Evolutionary conservation across 352 stramenopile species (phyloP), one percentile per base, ranked within the genome.

Genomic region (Phytophthora fragariae): DNA sequence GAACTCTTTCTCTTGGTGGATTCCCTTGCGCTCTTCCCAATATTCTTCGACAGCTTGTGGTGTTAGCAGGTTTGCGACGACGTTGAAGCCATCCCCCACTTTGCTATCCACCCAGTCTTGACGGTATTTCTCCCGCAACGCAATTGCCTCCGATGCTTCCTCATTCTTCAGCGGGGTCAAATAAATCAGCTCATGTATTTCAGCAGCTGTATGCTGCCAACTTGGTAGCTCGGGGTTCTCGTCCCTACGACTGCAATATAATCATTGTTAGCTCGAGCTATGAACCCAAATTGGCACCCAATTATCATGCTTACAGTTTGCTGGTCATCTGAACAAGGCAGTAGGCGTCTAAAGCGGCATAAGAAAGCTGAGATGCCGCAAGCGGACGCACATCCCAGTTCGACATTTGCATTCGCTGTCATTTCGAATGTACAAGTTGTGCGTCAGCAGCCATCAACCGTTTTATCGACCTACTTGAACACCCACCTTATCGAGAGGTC

Each of bases 401-500:
- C 1, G 85, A 92, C 29, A 92, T 75, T 78, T 92, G 85, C 83
- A 92, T 92, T 62, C 75, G 75, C 85, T 89, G 29, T n/a, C 10
- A 47, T n/a, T 47, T 17, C 39, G 39, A n/a, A n/a, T 5, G 12
- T 17, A n/a, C 14, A 47, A 19, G 11, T 41, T 12, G 35, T 41
- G 35, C 35, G 11, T 41, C 39, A 47, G 39, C 11, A 47, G 39
- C 11, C 33, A 39, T 27, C 24, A 1, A 27, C 24, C 24, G 24
- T 27, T 27, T 27, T 27, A 27, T 27, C 2, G 24, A 62, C 12
- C 24, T 27, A 24, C 8, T 50, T 12, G 12, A 9, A 60, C 19
- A 57, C 49, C 14, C 57, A 92, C 85, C 70, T 92, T 92, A 58
- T 92, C 84, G 17, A 92, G 70, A 19, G 84, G 82, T 21, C 85